These are phyloP conservation scores for Penicillium verhagenii DNA, from an alignment of 495 filamentous ascomycete species.

Conservation along the genomic window DNA sequence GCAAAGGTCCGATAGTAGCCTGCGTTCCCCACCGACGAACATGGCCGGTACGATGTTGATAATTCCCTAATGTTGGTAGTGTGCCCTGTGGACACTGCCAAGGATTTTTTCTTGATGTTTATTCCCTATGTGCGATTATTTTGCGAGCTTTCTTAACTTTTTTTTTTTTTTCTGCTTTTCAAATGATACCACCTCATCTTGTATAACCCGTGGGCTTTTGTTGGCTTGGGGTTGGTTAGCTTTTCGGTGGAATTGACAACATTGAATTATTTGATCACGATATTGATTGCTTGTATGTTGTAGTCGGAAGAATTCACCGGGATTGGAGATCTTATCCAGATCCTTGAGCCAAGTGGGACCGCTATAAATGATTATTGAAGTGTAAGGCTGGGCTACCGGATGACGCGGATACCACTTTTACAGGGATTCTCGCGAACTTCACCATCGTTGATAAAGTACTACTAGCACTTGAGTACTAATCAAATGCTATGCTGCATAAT, in stretches of 20 bases:
- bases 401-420: background rate
- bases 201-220: slow-evolving; percentile 33
- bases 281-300: background rate
- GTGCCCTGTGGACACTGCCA: slow-evolving; percentile 14
- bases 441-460: too few relatives aligned
- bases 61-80: slow-evolving; percentile 22
- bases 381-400: background rate
- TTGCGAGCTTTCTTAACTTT: slow-evolving; percentile 21
- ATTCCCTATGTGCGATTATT: slow-evolving; percentile 9
- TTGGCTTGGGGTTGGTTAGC: slow-evolving; percentile 29
- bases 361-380: background rate
- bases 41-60: slow-evolving; percentile 24
- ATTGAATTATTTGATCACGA: slow-evolving; percentile 13
- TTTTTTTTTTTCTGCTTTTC: slow-evolving; percentile 21
- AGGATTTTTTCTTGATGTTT: slow-evolving; percentile 8
- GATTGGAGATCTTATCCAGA: background rate
- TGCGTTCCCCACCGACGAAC: slow-evolving; percentile 30
- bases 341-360: background rate
- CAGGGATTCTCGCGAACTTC: background rate
- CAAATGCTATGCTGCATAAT: too few relatives aligned
- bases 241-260: slow-evolving; percentile 38
- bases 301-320: background rate
- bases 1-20: slow-evolving; percentile 31
- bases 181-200: slow-evolving; percentile 47
- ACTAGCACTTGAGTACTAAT: too few relatives aligned